Evolutionary conservation across 73 alveolate genomes (phyloP).

Genomic region (Tetrahymena thermophila): DNA sequence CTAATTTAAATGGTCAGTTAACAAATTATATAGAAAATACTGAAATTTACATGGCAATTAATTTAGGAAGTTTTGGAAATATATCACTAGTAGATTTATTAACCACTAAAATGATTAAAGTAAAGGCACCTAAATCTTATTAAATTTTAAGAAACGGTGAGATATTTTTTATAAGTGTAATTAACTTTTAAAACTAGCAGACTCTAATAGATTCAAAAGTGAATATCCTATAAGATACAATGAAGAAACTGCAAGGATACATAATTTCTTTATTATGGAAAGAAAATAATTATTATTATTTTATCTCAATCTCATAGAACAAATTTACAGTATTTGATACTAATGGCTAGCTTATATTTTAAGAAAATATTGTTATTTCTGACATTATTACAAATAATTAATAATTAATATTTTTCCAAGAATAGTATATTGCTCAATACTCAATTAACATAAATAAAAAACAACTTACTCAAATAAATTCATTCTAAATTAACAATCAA

Average conservation of each 20-base stretch:
- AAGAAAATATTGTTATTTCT: neutral
- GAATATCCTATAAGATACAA: neutral
- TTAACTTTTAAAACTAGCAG: neutral
- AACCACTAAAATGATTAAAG: neutral
- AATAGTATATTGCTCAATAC: neutral
- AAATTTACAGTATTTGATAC: neutral
- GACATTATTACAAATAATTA: neutral
- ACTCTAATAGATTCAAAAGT: neutral
- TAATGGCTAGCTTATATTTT: neutral
- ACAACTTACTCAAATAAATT: neutral
- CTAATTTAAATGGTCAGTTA: neutral
- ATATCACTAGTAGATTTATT: no score
- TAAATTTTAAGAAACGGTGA: neutral
- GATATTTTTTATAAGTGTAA: no score
- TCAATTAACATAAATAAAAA: neutral
- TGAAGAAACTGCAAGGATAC: neutral
- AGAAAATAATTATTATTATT: neutral
- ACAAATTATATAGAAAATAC: neutral
- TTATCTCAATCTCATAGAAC: neutral
- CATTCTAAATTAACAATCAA: neutral
- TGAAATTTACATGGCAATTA: neutral
- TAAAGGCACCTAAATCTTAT: neutral
- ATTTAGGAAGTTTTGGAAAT: neutral
- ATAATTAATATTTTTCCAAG: neutral
- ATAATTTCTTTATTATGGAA: neutral